Evolutionary conservation across 306 rosid species (phyloP).

Genomic region (Cucumis hystrix): DNA sequence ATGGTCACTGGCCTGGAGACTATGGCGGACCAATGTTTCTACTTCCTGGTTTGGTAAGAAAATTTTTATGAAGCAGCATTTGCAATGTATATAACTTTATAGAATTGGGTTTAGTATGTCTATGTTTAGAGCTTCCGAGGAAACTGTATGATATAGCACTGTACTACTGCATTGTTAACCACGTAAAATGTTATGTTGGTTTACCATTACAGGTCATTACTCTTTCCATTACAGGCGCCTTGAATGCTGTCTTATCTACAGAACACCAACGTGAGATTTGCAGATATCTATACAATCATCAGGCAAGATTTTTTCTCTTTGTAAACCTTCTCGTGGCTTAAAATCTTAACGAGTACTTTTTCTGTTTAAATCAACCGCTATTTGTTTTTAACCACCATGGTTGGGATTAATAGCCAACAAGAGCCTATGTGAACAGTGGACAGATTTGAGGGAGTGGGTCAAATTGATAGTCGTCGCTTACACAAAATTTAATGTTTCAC

Average conservation of each 20-base stretch:
- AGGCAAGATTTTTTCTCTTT: slow-evolving; percentile 10
- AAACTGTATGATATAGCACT: neutral
- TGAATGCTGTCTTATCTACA: slow-evolving; percentile 19
- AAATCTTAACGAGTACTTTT: neutral
- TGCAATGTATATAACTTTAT: neutral
- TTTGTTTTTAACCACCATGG: neutral
- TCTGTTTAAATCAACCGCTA: neutral
- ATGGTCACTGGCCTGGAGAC: slow-evolving; percentile 30
- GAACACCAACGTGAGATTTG: slow-evolving; percentile 23
- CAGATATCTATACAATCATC: slow-evolving; percentile 28
- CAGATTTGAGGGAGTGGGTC: too few species aligned
- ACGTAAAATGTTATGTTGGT: neutral
- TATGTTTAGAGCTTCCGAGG: slow-evolving; percentile 4
- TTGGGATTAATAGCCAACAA: too few species aligned
- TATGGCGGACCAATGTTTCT: slow-evolving; percentile 32
- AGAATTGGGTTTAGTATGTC: neutral
- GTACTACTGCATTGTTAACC: neutral
- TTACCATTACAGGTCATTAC: slow-evolving; percentile 16
- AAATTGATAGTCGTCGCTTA: neutral
- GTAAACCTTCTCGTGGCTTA: neutral
- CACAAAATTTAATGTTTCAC: neutral
- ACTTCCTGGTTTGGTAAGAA: slow-evolving; percentile 24
- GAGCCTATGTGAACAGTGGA: too few species aligned
- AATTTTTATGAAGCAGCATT: neutral
- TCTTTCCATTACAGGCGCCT: slow-evolving; percentile 23